These are phyloP conservation scores for Cystofilobasidium bisporidii DNA, from an alignment of 768 basidiomycete genomes.

Conservation along the genomic window DNA sequence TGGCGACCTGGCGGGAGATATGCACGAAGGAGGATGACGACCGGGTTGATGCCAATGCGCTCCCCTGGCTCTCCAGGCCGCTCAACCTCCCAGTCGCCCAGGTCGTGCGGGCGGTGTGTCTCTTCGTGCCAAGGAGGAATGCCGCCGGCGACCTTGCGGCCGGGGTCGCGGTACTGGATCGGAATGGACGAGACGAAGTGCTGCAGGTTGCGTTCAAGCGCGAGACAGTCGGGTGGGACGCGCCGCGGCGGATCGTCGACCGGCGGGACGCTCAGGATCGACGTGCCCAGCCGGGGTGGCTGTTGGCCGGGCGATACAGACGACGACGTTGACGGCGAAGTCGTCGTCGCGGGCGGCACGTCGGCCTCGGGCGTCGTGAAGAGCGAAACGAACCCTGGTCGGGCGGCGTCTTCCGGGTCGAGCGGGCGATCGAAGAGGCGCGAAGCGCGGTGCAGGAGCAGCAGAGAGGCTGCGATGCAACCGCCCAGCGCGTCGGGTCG, in stretches of 20 bases:
- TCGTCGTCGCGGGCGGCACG: neutral
- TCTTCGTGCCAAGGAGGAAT: neutral
- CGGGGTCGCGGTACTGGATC: neutral
- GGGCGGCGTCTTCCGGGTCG: neutral
- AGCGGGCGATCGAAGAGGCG: neutral
- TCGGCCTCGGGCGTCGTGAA: neutral
- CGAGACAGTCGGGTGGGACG: neutral
- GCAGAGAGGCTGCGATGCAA: neutral
- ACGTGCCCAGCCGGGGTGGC: too few relatives aligned
- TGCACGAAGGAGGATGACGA: neutral
- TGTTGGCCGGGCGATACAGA: neutral
- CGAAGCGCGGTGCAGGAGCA: neutral
- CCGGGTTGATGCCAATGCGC: neutral
- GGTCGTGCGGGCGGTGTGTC: neutral
- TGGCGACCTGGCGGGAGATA: neutral
- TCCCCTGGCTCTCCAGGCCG: neutral
- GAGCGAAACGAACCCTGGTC: neutral
- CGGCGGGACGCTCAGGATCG: neutral
- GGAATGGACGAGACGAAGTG: neutral
- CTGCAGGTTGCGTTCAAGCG: neutral
- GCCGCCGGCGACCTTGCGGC: neutral
- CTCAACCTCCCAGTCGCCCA: conserved; percentile 6
- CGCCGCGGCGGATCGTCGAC: neutral
- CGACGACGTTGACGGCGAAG: neutral
- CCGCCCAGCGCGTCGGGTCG: neutral